These are phyloP conservation scores for Hypoxylon sp. DNA, from an alignment of 2,329 filamentous ascomycete species.

Conservation along the genomic window DNA sequence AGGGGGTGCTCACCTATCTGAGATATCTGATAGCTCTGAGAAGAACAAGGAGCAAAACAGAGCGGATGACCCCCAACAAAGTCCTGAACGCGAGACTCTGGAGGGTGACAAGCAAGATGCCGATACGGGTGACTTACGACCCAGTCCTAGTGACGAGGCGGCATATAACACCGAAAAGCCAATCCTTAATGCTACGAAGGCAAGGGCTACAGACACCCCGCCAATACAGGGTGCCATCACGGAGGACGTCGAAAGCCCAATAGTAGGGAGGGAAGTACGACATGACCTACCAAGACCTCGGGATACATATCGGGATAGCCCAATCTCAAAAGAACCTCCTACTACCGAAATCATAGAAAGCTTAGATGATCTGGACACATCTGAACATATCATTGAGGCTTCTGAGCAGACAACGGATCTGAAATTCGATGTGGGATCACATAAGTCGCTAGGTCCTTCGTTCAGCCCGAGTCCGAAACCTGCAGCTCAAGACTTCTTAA, in stretches of 20 bases:
- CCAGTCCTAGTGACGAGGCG: slow-evolving; percentile 28
- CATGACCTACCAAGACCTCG: slow-evolving; percentile 28
- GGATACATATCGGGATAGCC: slow-evolving; percentile 3
- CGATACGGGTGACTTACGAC: slow-evolving; percentile 36
- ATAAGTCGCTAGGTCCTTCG: slow-evolving; percentile 35
- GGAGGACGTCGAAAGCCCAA: slow-evolving; percentile 51
- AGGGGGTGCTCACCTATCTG: slow-evolving; percentile 46
- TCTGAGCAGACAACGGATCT: slow-evolving; percentile 38
- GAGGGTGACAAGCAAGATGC: slow-evolving; percentile 41
- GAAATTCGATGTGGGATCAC: slow-evolving; percentile 23
- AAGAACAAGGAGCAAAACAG: too few species aligned
- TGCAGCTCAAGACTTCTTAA: slow-evolving; percentile 45
- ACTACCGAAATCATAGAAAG: slow-evolving; percentile 41
- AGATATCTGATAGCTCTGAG: slow-evolving; percentile 55
- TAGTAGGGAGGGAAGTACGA: slow-evolving; percentile 44
- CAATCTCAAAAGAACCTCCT: slow-evolving; percentile 22
- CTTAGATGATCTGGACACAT: slow-evolving; percentile 43
- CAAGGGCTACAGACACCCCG: slow-evolving; percentile 7
- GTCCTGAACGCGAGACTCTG: slow-evolving; percentile 50
- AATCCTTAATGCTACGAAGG: slow-evolving; percentile 13
- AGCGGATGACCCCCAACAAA: too few species aligned
- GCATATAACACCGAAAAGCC: too few species aligned
- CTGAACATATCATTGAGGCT: slow-evolving; percentile 34
- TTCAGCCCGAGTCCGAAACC: slow-evolving; percentile 37
- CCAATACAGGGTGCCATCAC: slow-evolving; percentile 15